Percentiles rank a stretch among this genome's conserved stretches.
Evolutionary conservation across 2,329 filamentous ascomycete genomes (phyloP).

Genomic region (Colletotrichum sp.): DNA sequence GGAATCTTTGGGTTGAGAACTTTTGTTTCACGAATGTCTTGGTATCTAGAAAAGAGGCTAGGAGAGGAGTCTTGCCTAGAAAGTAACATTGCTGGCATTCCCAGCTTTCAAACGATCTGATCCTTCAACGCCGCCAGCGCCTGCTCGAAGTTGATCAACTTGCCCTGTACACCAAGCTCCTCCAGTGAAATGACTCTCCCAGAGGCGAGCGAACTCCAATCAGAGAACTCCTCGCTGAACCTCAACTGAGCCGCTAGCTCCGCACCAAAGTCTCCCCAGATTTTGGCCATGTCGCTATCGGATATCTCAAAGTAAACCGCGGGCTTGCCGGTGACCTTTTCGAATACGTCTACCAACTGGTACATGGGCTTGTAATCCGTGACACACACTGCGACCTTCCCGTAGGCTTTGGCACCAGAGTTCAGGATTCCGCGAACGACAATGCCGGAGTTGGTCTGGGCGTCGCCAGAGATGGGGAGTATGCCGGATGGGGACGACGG

Average conservation of each 20-base stretch:
- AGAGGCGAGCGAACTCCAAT: neutral
- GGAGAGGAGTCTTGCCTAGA: too few species aligned
- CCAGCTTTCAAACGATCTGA: neutral
- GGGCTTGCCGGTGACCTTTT: slow-evolving; percentile 26
- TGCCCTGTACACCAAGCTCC: neutral
- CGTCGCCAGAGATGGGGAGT: slow-evolving; percentile 27
- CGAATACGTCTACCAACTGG: slow-evolving; percentile 27
- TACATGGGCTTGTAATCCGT: slow-evolving; percentile 27
- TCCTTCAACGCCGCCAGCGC: neutral
- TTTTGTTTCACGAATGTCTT: too few species aligned
- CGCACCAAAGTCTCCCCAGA: neutral
- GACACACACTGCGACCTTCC: slow-evolving; percentile 27
- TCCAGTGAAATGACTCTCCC: neutral
- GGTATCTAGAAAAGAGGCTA: too few species aligned
- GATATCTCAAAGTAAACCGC: slow-evolving; percentile 11
- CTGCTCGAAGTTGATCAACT: neutral
- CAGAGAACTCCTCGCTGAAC: neutral
- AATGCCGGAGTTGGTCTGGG: slow-evolving; percentile 27
- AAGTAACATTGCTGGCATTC: too few species aligned
- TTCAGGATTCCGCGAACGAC: slow-evolving; percentile 27
- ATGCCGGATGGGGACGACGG: slow-evolving; percentile 24
- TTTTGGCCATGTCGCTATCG: neutral
- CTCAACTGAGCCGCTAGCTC: neutral
- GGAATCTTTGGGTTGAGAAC: too few species aligned
- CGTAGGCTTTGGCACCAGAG: slow-evolving; percentile 13